These are phyloP conservation scores for Lactuca saligna DNA, from an alignment of 129 eudicot species.

Conservation along the genomic window DNA sequence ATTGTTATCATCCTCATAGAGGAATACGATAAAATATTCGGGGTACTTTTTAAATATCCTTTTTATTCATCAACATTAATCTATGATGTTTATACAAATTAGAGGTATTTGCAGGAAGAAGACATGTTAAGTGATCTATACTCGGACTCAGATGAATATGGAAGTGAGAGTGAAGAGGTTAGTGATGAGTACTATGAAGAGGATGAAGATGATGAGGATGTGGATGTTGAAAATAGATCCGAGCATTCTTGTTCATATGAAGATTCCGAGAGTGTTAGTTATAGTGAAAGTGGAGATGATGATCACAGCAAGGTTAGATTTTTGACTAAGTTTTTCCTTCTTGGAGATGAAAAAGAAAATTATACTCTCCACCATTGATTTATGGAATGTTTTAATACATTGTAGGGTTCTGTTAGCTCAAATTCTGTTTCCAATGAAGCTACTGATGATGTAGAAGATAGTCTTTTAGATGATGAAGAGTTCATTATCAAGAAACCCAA, in stretches of 20 bases:
- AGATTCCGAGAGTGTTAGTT: constrained; percentile 48
- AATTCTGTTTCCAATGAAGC: background rate
- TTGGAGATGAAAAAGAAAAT: no score
- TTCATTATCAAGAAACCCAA: constrained; percentile 7
- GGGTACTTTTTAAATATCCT: constrained; percentile 45
- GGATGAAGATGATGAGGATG: constrained; percentile 47
- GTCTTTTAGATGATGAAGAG: constrained; percentile 3
- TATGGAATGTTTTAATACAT: background rate
- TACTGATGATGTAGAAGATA: constrained; percentile 6
- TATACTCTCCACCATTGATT: background rate
- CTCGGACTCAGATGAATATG: constrained; percentile 79
- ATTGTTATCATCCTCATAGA: constrained; percentile 73
- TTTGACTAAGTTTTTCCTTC: background rate
- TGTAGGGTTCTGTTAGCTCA: constrained; percentile 27
- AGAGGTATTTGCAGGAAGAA: constrained; percentile 58
- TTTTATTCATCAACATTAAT: no score
- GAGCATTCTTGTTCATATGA: constrained; percentile 48
- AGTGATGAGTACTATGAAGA: constrained; percentile 62
- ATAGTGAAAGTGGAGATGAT: constrained; percentile 49
- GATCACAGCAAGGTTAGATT: constrained; percentile 53
- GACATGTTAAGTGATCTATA: constrained; percentile 59
- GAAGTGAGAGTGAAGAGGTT: constrained; percentile 76
- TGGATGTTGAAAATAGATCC: constrained; percentile 37
- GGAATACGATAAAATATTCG: constrained; percentile 87
- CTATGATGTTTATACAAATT: no score